Conservation (phyloP, 2,329 filamentous ascomycete genomes). For the Graphilbum fragrans region DNA sequence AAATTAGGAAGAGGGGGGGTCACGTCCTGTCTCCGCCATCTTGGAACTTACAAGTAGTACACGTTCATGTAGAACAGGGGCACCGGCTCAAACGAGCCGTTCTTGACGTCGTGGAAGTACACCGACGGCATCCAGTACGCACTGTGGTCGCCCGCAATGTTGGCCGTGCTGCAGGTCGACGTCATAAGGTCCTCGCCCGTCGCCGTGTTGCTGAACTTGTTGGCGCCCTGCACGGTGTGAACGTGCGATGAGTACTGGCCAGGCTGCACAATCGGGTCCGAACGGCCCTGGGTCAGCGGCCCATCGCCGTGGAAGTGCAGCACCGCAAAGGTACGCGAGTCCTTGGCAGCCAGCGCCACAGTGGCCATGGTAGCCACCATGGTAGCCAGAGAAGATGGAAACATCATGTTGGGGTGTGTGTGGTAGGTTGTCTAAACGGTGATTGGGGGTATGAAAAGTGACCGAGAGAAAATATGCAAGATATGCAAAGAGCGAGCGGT, state of each 20-base stretch:
- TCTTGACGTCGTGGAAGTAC: slow-evolving; percentile 53
- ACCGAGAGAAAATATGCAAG: too few relatives aligned
- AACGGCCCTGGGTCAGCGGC: slow-evolving; percentile 45
- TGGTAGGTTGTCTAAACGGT: too few relatives aligned
- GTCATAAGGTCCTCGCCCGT: slow-evolving; percentile 44
- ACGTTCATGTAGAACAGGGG: slow-evolving; percentile 60
- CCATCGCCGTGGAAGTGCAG: slow-evolving; percentile 57
- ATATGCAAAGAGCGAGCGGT: too few relatives aligned
- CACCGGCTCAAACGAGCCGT: slow-evolving; percentile 53
- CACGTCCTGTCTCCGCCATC: neutral
- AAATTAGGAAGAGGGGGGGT: neutral
- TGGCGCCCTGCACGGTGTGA: slow-evolving; percentile 61
- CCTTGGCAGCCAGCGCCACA: slow-evolving; percentile 27
- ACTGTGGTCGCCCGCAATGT: slow-evolving; percentile 54
- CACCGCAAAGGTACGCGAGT: slow-evolving; percentile 48
- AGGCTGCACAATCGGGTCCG: slow-evolving; percentile 58
- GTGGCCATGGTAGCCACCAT: slow-evolving; percentile 21
- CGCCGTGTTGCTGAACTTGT: slow-evolving; percentile 51
- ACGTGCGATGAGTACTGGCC: slow-evolving; percentile 48
- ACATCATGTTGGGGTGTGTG: too few relatives aligned
- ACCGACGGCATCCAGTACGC: slow-evolving; percentile 69
- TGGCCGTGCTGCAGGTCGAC: slow-evolving; percentile 60
- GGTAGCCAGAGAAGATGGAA: slow-evolving; percentile 4
- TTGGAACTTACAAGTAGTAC: slow-evolving; percentile 55
- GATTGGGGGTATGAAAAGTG: too few relatives aligned